These are phyloP conservation scores for Mycena floridula DNA, from an alignment of 768 basidiomycete species.

Conservation along the genomic window DNA sequence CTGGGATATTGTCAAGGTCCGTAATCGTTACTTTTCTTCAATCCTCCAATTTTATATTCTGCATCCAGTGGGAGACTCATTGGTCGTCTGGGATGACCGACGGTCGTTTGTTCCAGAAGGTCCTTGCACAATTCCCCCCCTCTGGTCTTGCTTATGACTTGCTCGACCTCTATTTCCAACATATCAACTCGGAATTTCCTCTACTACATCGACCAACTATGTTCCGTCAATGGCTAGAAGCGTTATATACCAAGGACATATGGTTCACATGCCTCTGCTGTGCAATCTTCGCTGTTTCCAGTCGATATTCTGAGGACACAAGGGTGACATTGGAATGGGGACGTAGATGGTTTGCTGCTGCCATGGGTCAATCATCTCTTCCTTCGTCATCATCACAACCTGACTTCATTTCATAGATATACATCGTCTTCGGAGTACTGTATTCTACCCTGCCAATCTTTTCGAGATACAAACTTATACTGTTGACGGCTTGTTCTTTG, in stretches of 20 bases:
- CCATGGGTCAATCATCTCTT: constrained; percentile 54
- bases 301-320: constrained; percentile 57
- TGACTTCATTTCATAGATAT: constrained; percentile 31
- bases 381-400: constrained; percentile 42
- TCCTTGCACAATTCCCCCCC: constrained; percentile 52
- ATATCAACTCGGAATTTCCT: constrained; percentile 54
- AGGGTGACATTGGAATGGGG: constrained; percentile 33
- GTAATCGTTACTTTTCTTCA: constrained; percentile 24
- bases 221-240: constrained; percentile 48
- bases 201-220: constrained; percentile 74
- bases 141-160: constrained; percentile 50
- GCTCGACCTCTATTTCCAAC: constrained; percentile 62
- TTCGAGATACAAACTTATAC: constrained; percentile 50
- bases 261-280: constrained; percentile 61
- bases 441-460: too few relatives aligned
- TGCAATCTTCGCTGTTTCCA: constrained; percentile 64
- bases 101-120: constrained; percentile 23
- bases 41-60: constrained; percentile 1
- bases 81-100: constrained; percentile 41
- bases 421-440: constrained; percentile 41
- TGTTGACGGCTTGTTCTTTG: constrained; percentile 1
- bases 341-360: constrained; percentile 31
- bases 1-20: constrained; percentile 28
- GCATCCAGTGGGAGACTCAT: constrained; percentile 49
- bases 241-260: constrained; percentile 45